Base-by-base conservation (phyloP, 139 green algal species). In the Closterium sp. region DNA sequence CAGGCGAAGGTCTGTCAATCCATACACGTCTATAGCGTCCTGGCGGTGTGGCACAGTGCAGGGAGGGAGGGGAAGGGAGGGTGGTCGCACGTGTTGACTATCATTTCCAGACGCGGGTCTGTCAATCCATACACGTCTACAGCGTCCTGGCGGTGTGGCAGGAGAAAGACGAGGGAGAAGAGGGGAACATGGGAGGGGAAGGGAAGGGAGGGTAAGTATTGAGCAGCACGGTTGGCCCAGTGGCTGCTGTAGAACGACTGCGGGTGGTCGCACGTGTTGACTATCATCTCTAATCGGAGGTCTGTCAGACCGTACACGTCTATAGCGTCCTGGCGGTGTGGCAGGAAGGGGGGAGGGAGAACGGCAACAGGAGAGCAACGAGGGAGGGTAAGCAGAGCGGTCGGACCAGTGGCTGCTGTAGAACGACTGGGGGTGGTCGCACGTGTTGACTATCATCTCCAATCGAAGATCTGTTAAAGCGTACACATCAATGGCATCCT, bases 11-110 rank as follows among this genome's bases (percentile, higher is more conserved):
- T 92, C 70, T 29, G 90, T 30, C 21, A 92, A 9, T 2, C n/a
- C 27, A 29, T 90, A 92, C 42, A 84, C 42, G 17, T 92, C 90
- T 1, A 92, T 32, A 13, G 90, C 90, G 42, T 92, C 90, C 90
- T 92, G n/a, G n/a, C n/a, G n/a, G n/a, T n/a, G 90, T 73, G 2
- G 24, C 13, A 22, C 4, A 24, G 13, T 6, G 50, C 17, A 22
- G 6, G 50, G 50, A 73, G 50, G 13, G 9, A 73, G 9, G 42
- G 7, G n/a, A n/a, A n/a, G n/a, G n/a, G n/a, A n/a, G 90, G 73
- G 86, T 92, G 90, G 45, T 92, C 90, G 30, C 90, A 92, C 27
- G 90, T 92, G 73, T 92, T 92, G 7, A 92, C 45, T 28, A 92
- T 90, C 32, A 92, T 86, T 28, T 92, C 90, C 0, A 92, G 21